Evolutionary conservation across 2,329 filamentous ascomycete genomes (phyloP), one percentile per base, ranked within the genome.

Genomic region (Capronia americana): DNA sequence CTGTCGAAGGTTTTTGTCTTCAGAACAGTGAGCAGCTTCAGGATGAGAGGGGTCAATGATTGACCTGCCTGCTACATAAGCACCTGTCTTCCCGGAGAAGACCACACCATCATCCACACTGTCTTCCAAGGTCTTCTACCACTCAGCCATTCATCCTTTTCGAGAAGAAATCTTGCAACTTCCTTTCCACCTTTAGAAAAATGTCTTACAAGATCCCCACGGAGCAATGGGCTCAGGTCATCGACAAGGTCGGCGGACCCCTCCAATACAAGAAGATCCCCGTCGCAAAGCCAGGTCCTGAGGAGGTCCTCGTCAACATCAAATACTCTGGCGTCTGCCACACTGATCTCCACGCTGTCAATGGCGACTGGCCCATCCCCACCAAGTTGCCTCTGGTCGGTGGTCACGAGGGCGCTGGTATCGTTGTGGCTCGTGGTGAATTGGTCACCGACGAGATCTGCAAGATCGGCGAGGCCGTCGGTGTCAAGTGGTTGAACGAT

Each of bases 401-500:
- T 76, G 75, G 75, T 14, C 86, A 89, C 77, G 87, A 88, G 77
- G 87, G 93, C 74, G 92, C 92, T 30, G 93, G 93, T 77, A 80
- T 93, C 58, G 91, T 97, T 44, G 93, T 97, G 38, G 88, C 91
- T 59, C 86, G 86, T 69, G 93, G 93, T 73, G 83, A 90, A 20
- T 86, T 96, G 41, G 92, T 95, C 70, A 81, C 85, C 2, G 92
- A 95, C 73, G 81, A 96, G 68, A 82, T 92, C 77, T 65, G 57
- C 67, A 73, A 73, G 61, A 84, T 97, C 74, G 93, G 93, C 73
- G 92, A 96, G 75, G 83, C 92, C 74, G 94, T 88, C 68, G 94
- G 94, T 77, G 87, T 98, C 79, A 97, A 92, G 70, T 97, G 93
- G 93, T 84, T 97, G 75, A 95, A 97, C 80, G 91, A 92, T 70